A percentile compares a stretch with the other conserved stretches of the same genome.
Evolutionary conservation across 2,329 filamentous ascomycete species (phyloP).

Genomic region (Stagonosporopsis chrysanthemi): DNA sequence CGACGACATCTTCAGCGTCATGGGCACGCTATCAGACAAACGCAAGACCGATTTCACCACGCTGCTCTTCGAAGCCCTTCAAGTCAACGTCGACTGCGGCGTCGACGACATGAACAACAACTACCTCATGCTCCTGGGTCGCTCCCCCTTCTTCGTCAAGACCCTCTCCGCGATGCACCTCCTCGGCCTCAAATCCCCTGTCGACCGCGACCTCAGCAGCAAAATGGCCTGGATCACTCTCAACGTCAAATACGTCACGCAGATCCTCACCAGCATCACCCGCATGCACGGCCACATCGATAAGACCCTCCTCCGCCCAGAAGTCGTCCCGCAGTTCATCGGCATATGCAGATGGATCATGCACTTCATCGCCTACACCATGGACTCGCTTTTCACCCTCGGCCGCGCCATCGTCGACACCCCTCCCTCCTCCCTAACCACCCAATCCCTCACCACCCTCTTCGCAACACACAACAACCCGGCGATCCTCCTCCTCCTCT

Average conservation of each 20-base stretch:
- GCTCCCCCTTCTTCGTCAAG: conserved; percentile 74
- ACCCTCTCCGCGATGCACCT: conserved; percentile 81
- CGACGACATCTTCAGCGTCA: conserved; percentile 59
- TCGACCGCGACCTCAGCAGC: conserved; percentile 67
- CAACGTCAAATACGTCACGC: conserved; percentile 73
- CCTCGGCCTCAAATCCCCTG: conserved; percentile 63
- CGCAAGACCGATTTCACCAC: conserved; percentile 63
- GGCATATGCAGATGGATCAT: conserved; percentile 82
- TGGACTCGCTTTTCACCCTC: conserved; percentile 58
- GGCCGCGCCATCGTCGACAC: conserved; percentile 32
- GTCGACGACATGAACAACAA: conserved; percentile 70
- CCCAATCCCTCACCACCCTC: conserved; percentile 34
- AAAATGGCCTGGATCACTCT: conserved; percentile 79
- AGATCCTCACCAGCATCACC: conserved; percentile 66
- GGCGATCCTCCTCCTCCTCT: conserved; percentile 42
- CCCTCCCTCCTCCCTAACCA: conserved; percentile 48
- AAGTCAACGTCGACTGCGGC: conserved; percentile 76
- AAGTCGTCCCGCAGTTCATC: conserved; percentile 53
- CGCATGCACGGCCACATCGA: conserved; percentile 59
- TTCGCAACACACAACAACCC: conserved; percentile 47
- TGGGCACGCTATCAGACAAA: conserved; percentile 36
- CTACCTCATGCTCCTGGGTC: conserved; percentile 47
- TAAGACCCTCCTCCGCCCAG: conserved; percentile 45
- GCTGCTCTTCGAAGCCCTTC: conserved; percentile 62
- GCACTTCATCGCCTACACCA: conserved; percentile 66